phyloP scores from a whole-genome alignment of 768 basidiomycete genomes.

The Lanmaoa rubissima region DNA sequence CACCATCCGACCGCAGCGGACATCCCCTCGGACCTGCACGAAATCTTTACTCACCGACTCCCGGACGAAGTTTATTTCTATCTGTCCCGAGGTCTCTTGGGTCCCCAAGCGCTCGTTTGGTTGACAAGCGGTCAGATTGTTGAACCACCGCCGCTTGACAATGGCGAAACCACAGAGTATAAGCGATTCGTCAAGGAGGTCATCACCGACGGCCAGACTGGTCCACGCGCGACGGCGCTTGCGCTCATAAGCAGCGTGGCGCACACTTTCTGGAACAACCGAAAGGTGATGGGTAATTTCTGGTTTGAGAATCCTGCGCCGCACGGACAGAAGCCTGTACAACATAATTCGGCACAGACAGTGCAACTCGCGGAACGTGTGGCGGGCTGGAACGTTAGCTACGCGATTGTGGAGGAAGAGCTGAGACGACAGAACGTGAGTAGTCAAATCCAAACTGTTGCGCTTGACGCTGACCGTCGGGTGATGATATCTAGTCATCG shows the following conservation, averaged over 20 bases:
- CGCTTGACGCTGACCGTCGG: constrained; percentile 27
- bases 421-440: constrained; percentile 94
- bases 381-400: constrained; percentile 85
- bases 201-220: constrained; percentile 91
- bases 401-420: constrained; percentile 87
- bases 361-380: constrained; percentile 87
- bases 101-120: constrained; percentile 92
- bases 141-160: constrained; percentile 87
- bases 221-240: constrained; percentile 87
- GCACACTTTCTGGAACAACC: constrained; percentile 77
- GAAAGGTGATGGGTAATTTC: constrained; percentile 69
- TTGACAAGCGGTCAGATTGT: constrained; percentile 83
- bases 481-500: constrained; percentile 63
- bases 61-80: constrained; percentile 98
- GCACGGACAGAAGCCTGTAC: constrained; percentile 54
- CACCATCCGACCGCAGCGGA: constrained; percentile 81
- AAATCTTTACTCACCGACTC: constrained; percentile 90
- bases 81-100: constrained; percentile 86
- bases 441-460: constrained; percentile 17
- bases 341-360: constrained; percentile 77
- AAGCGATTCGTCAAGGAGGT: constrained; percentile 94
- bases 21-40: constrained; percentile 87
- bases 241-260: constrained; percentile 82
- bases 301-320: constrained; percentile 65
- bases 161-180: constrained; percentile 94